Conservation (phyloP, 2,329 filamentous ascomycete species). For the Leptographium radiaticola region DNA sequence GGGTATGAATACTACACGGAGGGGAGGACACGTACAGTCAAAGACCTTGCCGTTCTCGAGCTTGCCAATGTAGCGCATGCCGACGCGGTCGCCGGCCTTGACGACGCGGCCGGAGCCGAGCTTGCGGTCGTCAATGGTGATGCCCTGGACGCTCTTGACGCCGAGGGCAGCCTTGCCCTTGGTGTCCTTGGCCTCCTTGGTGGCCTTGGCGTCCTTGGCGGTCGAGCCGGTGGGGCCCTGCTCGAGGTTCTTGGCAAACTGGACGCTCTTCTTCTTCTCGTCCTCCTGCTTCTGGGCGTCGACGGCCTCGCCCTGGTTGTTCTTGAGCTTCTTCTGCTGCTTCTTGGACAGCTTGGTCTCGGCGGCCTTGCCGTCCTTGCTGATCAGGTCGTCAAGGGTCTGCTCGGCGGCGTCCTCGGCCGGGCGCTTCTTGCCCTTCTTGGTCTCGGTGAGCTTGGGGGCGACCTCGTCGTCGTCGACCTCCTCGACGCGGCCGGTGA, state of each 20-base stretch:
- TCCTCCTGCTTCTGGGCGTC: slow-evolving; percentile 47
- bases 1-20: not conserved
- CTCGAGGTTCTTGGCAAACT: slow-evolving; percentile 98
- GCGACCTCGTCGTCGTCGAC: slow-evolving; percentile 66
- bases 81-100: slow-evolving; percentile 82
- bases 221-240: slow-evolving; percentile 76
- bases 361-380: slow-evolving; percentile 48
- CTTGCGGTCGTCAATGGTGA: slow-evolving; percentile 94
- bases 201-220: slow-evolving; percentile 27
- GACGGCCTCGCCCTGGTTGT: slow-evolving; percentile 87
- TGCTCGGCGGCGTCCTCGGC: slow-evolving; percentile 62
- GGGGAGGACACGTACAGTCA: slow-evolving; percentile 51
- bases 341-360: slow-evolving; percentile 84
- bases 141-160: slow-evolving; percentile 72
- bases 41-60: slow-evolving; percentile 89
- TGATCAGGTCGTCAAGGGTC: slow-evolving; percentile 72
- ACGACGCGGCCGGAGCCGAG: slow-evolving; percentile 68
- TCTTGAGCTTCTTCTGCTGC: slow-evolving; percentile 96
- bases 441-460: slow-evolving; percentile 43
- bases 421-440: slow-evolving; percentile 73
- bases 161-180: slow-evolving; percentile 39
- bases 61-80: slow-evolving; percentile 98
- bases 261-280: slow-evolving; percentile 86
- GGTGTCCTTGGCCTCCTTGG: slow-evolving; percentile 24
- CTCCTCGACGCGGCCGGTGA: slow-evolving; percentile 59